A percentile compares a stretch with the other conserved stretches of the same genome.
Conservation (phyloP, 2,329 filamentous ascomycete genomes). For the Epichloe sylvatica region DNA sequence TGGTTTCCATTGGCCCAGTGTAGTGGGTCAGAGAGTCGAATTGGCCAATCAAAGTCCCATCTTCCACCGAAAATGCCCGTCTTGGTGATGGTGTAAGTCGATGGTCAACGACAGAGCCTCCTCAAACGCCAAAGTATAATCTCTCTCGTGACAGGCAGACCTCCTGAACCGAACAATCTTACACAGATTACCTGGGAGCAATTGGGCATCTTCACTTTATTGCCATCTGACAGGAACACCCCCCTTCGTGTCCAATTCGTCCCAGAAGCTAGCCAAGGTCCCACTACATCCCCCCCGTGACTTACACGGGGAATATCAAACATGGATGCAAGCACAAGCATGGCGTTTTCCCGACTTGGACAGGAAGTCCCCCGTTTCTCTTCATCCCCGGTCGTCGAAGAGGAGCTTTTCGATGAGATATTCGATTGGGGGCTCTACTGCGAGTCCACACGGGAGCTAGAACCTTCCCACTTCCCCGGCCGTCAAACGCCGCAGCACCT, state of each 20-base stretch:
- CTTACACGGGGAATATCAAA: constrained; percentile 25
- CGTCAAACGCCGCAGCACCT: constrained; percentile 17
- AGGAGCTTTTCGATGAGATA: constrained; percentile 22
- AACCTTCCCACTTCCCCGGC: constrained; percentile 17
- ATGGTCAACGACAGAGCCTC: constrained; percentile 20
- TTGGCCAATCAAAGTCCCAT: constrained; percentile 17
- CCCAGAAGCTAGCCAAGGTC: constrained; percentile 24
- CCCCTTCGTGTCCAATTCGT: constrained; percentile 23
- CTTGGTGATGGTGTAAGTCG: constrained; percentile 26
- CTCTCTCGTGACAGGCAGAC: constrained; percentile 23
- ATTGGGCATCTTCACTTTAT: constrained; percentile 28
- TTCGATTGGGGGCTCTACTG: constrained; percentile 26
- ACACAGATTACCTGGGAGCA: constrained; percentile 23
- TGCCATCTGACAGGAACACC: constrained; percentile 20
- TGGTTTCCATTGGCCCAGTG: constrained; percentile 17
- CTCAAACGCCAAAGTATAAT: constrained; percentile 26
- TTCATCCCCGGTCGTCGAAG: constrained; percentile 19
- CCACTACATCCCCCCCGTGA: constrained; percentile 26
- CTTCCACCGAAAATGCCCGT: constrained; percentile 18
- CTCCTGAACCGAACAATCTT: constrained; percentile 25
- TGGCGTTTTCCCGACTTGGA: constrained; percentile 21
- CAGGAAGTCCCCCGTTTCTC: constrained; percentile 24
- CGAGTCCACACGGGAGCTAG: constrained; percentile 18
- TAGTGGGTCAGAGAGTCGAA: constrained; percentile 8
- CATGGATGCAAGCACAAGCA: constrained; percentile 22